Percentiles rank a stretch among this genome's conserved stretches.
Evolutionary conservation across 225 moss, liverwort and hornwort species (phyloP).

Genomic region (Pleurozium schreberi): DNA sequence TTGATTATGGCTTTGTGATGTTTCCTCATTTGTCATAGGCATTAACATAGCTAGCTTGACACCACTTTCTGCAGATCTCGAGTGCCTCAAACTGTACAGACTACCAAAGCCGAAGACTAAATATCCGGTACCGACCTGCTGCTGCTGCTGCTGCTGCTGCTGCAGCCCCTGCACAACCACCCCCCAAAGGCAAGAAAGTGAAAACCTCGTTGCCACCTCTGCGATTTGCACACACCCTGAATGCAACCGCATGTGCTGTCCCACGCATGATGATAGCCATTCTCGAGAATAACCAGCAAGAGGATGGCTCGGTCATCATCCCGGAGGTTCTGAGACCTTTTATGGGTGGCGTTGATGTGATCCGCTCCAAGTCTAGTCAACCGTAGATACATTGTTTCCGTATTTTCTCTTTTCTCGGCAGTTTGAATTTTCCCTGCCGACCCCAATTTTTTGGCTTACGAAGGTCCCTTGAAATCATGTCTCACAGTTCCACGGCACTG

Average conservation of each 20-base stretch:
- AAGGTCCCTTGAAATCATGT: not conserved
- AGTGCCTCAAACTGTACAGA: constrained; percentile 98
- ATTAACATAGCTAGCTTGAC: not conserved
- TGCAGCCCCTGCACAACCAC: not conserved
- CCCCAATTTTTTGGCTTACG: not conserved
- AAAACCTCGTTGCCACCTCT: constrained; percentile 57
- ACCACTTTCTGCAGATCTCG: constrained; percentile 51
- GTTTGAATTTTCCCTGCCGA: not conserved
- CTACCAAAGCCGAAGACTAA: constrained; percentile 89
- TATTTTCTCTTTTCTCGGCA: not conserved
- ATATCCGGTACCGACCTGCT: constrained; percentile 74
- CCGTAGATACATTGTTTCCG: not conserved
- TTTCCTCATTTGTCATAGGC: not conserved
- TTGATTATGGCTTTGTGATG: not conserved
- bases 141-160: not conserved
- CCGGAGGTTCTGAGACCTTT: constrained; percentile 74
- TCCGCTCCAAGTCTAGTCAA: constrained; percentile 38
- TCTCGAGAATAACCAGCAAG: constrained; percentile 80
- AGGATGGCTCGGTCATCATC: constrained; percentile 68
- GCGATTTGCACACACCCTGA: constrained; percentile 72
- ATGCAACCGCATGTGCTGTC: constrained; percentile 94
- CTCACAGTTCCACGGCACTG: not conserved
- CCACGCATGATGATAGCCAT: constrained; percentile 95
- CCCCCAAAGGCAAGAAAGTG: constrained; percentile 27
- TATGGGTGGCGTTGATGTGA: constrained; percentile 68